phyloP scores from a whole-genome alignment of 73 alveolate genomes.

The Breviolum minutum region DNA sequence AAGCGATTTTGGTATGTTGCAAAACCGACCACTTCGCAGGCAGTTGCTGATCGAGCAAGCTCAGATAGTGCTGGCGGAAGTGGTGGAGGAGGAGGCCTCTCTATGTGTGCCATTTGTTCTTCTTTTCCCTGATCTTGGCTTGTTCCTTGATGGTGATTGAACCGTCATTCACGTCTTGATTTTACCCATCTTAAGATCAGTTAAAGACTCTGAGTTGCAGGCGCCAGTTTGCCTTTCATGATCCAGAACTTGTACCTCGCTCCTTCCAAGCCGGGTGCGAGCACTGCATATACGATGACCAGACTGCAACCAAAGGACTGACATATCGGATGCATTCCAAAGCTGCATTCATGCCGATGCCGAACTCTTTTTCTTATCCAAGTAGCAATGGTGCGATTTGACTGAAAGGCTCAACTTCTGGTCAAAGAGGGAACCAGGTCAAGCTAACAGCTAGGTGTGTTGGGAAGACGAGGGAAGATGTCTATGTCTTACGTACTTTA shows the following conservation, averaged over 20 bases:
- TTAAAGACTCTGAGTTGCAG: neutral
- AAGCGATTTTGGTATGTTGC: too few relatives aligned
- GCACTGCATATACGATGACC: conserved; percentile 72
- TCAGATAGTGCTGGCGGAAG: conserved; percentile 63
- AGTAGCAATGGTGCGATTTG: neutral
- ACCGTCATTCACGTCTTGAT: too few relatives aligned
- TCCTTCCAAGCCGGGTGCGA: conserved; percentile 35
- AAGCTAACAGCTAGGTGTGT: too few relatives aligned
- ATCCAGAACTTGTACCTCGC: conserved; percentile 76
- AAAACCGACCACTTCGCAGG: neutral
- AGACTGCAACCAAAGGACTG: conserved; percentile 68
- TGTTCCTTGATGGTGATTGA: too few relatives aligned
- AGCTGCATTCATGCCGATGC: neutral
- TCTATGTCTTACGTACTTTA: too few relatives aligned
- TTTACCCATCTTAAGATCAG: too few relatives aligned
- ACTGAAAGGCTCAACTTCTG: neutral
- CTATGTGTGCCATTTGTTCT: neutral
- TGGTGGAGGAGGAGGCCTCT: conserved; percentile 64
- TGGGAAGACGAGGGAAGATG: too few relatives aligned
- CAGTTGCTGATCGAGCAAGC: conserved; percentile 78
- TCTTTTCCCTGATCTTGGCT: too few relatives aligned
- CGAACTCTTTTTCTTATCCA: neutral
- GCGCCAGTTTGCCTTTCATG: conserved; percentile 88
- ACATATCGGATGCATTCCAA: neutral
- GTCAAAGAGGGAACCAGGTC: too few relatives aligned